Conservation (phyloP, 2,329 filamentous ascomycete species). For the Stagonosporopsis tanaceti region DNA sequence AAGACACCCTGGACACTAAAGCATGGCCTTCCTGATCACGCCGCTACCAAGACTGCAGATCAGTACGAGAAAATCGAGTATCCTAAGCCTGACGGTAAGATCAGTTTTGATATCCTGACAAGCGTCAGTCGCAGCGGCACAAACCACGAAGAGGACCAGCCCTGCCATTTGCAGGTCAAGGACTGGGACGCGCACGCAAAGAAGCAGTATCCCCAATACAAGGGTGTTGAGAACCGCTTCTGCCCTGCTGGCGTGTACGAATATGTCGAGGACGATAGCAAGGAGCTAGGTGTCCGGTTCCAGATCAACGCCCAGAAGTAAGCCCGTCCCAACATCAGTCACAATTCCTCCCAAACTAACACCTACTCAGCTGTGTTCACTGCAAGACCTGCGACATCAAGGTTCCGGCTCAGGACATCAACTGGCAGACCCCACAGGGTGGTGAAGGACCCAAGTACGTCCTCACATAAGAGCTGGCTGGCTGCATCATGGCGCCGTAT, state of each 20-base stretch:
- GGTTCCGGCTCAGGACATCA: conserved; percentile 94
- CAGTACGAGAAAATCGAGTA: conserved; percentile 90
- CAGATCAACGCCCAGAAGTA: conserved; percentile 98
- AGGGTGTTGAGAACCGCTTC: conserved; percentile 95
- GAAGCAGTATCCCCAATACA: conserved; percentile 83
- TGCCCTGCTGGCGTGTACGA: conserved; percentile 98
- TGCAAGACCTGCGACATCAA: conserved; percentile 99
- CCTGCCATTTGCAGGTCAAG: conserved; percentile 91
- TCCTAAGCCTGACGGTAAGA: conserved; percentile 92
- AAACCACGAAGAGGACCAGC: conserved; percentile 98
- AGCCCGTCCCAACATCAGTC: conserved; percentile 54
- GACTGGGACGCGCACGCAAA: conserved; percentile 93
- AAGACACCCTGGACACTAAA: conserved; percentile 90
- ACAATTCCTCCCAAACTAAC: conserved; percentile 34
- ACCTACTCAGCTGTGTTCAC: conserved; percentile 80
- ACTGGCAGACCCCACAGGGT: conserved; percentile 87
- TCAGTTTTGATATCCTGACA: conserved; percentile 95
- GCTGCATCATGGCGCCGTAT: neutral
- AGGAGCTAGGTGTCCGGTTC: conserved; percentile 88
- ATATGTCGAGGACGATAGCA: conserved; percentile 90
- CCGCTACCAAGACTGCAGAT: conserved; percentile 80
- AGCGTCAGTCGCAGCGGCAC: conserved; percentile 95
- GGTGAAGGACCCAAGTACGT: conserved; percentile 77
- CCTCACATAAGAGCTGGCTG: conserved; percentile 56
- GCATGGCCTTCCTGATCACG: conserved; percentile 80